phyloP scores from a whole-genome alignment of 257 asterid genomes.

The Solanum verrucosum region DNA sequence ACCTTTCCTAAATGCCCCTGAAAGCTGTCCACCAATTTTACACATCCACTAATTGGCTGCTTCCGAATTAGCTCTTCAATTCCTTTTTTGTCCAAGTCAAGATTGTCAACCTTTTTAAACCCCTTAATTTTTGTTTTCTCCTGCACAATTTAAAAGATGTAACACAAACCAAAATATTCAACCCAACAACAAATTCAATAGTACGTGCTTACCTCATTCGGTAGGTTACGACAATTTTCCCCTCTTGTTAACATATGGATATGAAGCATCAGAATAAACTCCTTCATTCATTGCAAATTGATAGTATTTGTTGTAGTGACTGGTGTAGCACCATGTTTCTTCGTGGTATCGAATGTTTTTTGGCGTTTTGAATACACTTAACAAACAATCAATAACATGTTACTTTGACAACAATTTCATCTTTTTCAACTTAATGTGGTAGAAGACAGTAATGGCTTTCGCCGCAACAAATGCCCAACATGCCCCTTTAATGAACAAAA shows the following conservation, averaged over 20 bases:
- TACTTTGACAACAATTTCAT: not conserved
- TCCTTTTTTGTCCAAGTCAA: not conserved
- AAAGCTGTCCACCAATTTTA: not conserved
- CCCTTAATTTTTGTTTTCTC: not conserved
- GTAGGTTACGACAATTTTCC: fast-evolving
- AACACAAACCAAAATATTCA: not conserved
- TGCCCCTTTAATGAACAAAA: not conserved
- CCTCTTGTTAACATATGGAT: not conserved
- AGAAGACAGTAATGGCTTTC: not conserved
- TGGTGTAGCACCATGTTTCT: not conserved
- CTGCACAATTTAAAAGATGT: not conserved
- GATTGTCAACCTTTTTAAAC: not conserved
- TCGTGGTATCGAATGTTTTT: not conserved
- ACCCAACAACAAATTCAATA: not conserved
- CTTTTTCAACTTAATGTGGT: not conserved
- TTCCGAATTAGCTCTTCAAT: not conserved
- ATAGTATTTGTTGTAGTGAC: not conserved
- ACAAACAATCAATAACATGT: not conserved
- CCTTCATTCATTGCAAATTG: not conserved
- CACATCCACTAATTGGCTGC: not conserved
- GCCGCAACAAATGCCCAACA: not conserved
- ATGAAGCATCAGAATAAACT: not conserved
- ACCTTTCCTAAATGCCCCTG: not conserved
- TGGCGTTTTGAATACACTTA: fast-evolving
- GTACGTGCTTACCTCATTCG: not conserved